Percentiles rank a stretch among this genome's conserved stretches.
Conservation (phyloP, 2,329 filamentous ascomycete species). For the Diaporthe sp. region DNA sequence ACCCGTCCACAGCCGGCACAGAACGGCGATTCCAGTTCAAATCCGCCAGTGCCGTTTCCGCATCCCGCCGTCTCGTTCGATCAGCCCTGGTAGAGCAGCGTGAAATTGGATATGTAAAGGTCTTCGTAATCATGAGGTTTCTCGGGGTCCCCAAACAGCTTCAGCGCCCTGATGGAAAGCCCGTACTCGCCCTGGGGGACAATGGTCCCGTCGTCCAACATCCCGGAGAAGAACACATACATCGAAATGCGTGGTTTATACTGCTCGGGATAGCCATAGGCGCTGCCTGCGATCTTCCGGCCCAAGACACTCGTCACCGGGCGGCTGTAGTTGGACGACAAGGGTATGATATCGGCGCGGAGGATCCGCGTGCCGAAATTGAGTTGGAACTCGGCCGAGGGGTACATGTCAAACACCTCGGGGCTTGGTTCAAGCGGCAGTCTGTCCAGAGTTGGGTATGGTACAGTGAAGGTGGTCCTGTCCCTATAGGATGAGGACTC, state of each 20-base stretch:
- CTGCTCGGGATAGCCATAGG: slow-evolving; percentile 36
- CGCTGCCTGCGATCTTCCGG: slow-evolving; percentile 37
- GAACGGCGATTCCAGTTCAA: neutral
- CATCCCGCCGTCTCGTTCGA: neutral
- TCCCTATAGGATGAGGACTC: slow-evolving; percentile 29
- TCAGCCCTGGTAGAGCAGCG: slow-evolving; percentile 5
- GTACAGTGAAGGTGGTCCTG: slow-evolving; percentile 41
- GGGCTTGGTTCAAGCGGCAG: neutral
- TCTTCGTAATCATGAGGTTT: slow-evolving; percentile 41
- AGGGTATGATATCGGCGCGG: slow-evolving; percentile 39
- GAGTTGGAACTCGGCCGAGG: slow-evolving; percentile 22
- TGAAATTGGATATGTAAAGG: neutral
- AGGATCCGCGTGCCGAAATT: slow-evolving; percentile 37
- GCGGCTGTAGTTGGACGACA: slow-evolving; percentile 29
- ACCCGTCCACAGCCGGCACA: neutral
- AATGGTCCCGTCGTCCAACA: slow-evolving; percentile 38
- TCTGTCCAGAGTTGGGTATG: slow-evolving; percentile 30
- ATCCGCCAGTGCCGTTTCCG: neutral
- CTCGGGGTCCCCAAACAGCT: slow-evolving; percentile 40
- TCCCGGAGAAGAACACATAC: slow-evolving; percentile 37
- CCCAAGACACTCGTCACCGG: slow-evolving; percentile 37
- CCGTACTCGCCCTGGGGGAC: slow-evolving; percentile 41
- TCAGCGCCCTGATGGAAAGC: slow-evolving; percentile 40
- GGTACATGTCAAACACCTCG: slow-evolving; percentile 4
- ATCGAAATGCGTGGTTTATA: slow-evolving; percentile 28